Evolutionary conservation across 1,284 basidiomycete genomes (phyloP).

Genomic region (Tremellales sp.): DNA sequence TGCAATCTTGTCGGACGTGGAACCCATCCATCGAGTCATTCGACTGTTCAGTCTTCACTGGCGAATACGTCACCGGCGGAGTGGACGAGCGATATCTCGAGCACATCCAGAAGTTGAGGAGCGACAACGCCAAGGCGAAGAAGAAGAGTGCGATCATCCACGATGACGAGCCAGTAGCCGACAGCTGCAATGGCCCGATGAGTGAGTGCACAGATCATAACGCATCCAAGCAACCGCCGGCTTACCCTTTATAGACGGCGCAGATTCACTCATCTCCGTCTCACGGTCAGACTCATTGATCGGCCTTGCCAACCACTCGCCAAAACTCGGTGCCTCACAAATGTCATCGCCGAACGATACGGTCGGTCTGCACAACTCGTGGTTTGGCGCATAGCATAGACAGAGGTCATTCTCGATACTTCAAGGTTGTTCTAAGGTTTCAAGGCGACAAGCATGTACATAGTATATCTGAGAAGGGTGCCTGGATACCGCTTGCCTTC

Average conservation of each 20-base stretch:
- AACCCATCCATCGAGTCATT: conserved; percentile 76
- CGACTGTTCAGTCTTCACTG: conserved; percentile 97
- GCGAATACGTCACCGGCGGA: conserved; percentile 95
- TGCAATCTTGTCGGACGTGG: conserved; percentile 80
- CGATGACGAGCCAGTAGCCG: conserved; percentile 24
- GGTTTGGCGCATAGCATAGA: conserved; percentile 30
- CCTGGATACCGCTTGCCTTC: too few relatives aligned
- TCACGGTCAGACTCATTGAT: conserved; percentile 38
- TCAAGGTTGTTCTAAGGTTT: too few relatives aligned
- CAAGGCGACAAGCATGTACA: too few relatives aligned
- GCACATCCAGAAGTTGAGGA: conserved; percentile 70
- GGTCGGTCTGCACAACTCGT: conserved; percentile 50
- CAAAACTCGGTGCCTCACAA: conserved; percentile 37
- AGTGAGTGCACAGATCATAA: conserved; percentile 26
- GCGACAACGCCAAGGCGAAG: conserved; percentile 73
- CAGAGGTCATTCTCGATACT: too few relatives aligned
- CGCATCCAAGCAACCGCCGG: too few relatives aligned
- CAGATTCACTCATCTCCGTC: conserved; percentile 35
- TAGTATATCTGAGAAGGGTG: too few relatives aligned
- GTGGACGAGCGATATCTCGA: conserved; percentile 81
- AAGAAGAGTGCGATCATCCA: conserved; percentile 30
- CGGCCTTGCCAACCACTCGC: conserved; percentile 48
- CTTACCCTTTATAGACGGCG: conserved; percentile 37
- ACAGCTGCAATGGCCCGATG: conserved; percentile 47
- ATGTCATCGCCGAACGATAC: conserved; percentile 42